Conservation (phyloP, 768 basidiomycete species). For the Phlebiopsis flavidoalba region DNA sequence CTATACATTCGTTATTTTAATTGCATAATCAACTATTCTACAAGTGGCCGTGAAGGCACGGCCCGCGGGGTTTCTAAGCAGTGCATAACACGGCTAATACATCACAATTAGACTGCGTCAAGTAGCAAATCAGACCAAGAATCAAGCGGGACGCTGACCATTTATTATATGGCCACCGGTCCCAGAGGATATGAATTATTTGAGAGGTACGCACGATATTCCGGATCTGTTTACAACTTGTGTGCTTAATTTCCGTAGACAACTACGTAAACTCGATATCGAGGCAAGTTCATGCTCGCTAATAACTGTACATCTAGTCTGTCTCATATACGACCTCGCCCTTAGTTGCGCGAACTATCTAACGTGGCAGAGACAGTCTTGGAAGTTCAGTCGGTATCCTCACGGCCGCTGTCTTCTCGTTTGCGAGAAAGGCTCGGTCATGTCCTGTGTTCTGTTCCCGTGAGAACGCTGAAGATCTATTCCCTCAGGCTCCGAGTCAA, state of each 20-base stretch:
- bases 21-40: too few relatives aligned
- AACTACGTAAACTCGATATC: not conserved
- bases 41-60: too few relatives aligned
- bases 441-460: constrained; percentile 60
- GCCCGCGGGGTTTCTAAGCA: too few relatives aligned
- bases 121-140: too few relatives aligned
- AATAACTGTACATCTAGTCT: too few relatives aligned
- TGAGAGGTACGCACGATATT: not conserved
- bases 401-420: constrained; percentile 61
- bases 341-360: constrained; percentile 62
- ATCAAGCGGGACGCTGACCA: not conserved
- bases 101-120: too few relatives aligned
- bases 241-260: not conserved
- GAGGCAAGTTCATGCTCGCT: not conserved
- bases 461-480: constrained; percentile 64
- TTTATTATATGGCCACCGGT: not conserved
- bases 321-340: not conserved
- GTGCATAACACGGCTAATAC: too few relatives aligned
- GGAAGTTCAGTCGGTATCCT: constrained; percentile 71
- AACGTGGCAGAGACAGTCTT: constrained; percentile 72
- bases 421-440: constrained; percentile 61
- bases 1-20: too few relatives aligned
- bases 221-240: not conserved
- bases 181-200: not conserved
- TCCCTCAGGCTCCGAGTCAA: constrained; percentile 31